Base-by-base conservation (phyloP, 2,329 filamentous ascomycete species). In the Fusarium odoratissimum region DNA sequence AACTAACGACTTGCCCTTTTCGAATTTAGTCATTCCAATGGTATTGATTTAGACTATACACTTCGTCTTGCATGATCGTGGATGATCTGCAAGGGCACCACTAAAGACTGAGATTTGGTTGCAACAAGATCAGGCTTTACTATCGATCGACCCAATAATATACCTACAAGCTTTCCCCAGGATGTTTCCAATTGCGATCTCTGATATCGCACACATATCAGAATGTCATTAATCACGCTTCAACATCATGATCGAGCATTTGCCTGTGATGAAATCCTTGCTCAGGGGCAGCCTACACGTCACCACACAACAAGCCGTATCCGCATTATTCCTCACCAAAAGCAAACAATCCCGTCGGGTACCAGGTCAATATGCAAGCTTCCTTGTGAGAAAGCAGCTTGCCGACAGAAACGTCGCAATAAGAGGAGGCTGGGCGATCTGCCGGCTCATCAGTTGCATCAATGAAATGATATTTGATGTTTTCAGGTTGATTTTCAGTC, bases 361-460 rank as follows among this genome's bases (percentile, higher is more conserved):
- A 16, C 6, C 13, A 10, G 28, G 58, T 30, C 44, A 48, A 59
- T 21, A 58, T 68, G 55, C 31, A 71, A 37, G 44, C 17, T 25
- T 40, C 51, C 62, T 23, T 38, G 12, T 21, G 14, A 48, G 12
- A 37, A 73, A 56, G 59, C 30, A 51, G 23, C 41, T 51, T 57
- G 19, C 61, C 33, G 45, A 31, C 21, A 56, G 46, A 13, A 60
- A 42, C 35, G 45, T 62, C n/a, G 30, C 17, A 40, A 19, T 42
- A 11, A 41, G 19, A 61, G 49, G 45, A 51, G 23, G 31, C 23
- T 35, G 21, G 19, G 25, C 14, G 40, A 55, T 49, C 21, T 17
- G 31, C 21, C 51, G 31, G 42, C 63, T 56, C 28, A 68, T 75
- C 49, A 49, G 71, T 76, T 73, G 74, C 73, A 63, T 77, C 69